Base-by-base conservation (phyloP, 2,329 filamentous ascomycete species). In the Celoporthe dispersa region DNA sequence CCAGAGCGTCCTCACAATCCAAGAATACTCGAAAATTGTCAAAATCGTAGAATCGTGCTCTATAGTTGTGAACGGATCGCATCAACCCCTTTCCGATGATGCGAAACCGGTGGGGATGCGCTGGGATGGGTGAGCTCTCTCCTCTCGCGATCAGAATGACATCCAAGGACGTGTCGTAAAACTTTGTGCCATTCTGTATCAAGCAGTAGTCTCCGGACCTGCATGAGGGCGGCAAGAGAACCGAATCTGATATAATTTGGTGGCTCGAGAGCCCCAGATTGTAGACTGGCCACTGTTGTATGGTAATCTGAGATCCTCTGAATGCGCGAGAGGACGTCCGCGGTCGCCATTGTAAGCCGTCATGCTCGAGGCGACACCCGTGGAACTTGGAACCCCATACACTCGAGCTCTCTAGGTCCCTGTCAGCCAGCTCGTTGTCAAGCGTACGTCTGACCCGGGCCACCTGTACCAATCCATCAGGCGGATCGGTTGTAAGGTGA, bases 301-400 rank as follows among this genome's bases (percentile, higher is more conserved):
- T 62, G n/a, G 22, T 14, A 9, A 39, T 4, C 19, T 6, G 7
- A 25, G 35, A 14, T n/a, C 8, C 35, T 37, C 8, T 22, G 12
- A 7, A 39, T 25, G 33, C 12, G 35, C 57, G 31, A 4, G 8
- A 25, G n/a, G 4, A 37, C 22, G 8, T 22, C 19, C 22, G 1
- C 16, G n/a, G 37, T 14, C 59, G 37, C 59, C 35, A 62, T 22
- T 41, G 11, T 5, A 4, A 8, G 35, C 33, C 59, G 9, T 25
- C 33, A 22, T 39, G 33, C 59, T n/a, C 59, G 22, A 62, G 59
- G 59, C 33, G 59, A 62, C 35, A 62, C 3, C n/a, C 51, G n/a
- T 4, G 5, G 11, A 14, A 55, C 9, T 3, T 14, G 25, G n/a
- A 28, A 11, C 6, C 11, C 22, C 11, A 28, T 16, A 14, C 12